Evolutionary conservation across 441 rosid species (phyloP).

Genomic region (Omphalea diandra): DNA sequence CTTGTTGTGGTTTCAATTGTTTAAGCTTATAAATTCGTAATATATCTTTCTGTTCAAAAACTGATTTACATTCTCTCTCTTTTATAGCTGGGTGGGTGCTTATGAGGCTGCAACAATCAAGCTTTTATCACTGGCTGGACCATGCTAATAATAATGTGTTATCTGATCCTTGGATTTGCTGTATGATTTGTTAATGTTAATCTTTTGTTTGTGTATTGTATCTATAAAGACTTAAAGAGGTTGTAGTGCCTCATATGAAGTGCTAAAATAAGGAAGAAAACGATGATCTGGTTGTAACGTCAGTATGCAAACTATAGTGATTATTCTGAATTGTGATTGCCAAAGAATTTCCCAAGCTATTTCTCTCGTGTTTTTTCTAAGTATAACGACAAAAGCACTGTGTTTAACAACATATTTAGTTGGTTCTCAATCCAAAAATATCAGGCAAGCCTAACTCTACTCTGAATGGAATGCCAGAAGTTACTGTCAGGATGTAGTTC

Average conservation of each 20-base stretch:
- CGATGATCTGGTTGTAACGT: no score
- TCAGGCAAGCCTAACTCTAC: no score
- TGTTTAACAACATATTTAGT: no score
- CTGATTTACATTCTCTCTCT: neutral
- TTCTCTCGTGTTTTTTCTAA: no score
- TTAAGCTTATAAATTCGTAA: no score
- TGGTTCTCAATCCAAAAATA: no score
- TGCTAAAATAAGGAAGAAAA: neutral
- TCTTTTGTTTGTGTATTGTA: neutral
- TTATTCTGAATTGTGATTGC: neutral
- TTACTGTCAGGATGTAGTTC: neutral
- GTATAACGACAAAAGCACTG: no score
- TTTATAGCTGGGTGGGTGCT: conserved; percentile 54
- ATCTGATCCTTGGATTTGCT: neutral
- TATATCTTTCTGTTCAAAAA: neutral
- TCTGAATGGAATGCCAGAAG: no score
- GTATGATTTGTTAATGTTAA: neutral
- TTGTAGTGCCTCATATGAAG: no score
- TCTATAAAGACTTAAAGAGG: neutral
- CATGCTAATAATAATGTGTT: neutral
- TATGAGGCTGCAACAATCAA: conserved; percentile 20
- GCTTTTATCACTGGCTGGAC: neutral
- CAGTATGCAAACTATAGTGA: no score
- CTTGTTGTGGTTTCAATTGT: neutral
- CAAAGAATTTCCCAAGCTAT: neutral